Evolutionary conservation across 768 basidiomycete genomes (phyloP), one percentile per base, ranked within the genome.

Genomic region (Sarcodon sp.): DNA sequence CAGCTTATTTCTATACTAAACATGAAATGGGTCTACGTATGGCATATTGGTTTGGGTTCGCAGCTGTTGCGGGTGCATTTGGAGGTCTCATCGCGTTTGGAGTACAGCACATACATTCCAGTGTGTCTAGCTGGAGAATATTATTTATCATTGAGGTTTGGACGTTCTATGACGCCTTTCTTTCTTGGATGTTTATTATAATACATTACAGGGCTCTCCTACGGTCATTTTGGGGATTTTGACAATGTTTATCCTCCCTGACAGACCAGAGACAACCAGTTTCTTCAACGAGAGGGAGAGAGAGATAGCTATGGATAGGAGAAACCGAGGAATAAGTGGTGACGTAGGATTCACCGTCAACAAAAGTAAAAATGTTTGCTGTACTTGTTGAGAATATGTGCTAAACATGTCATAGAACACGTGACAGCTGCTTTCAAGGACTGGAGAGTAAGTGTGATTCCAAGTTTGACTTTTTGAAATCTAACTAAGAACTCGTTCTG

Each of bases 1-100:
- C 46, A 87, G 85, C 85, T 0, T 71, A 84, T 50, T 88, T 83
- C 58, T 88, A 88, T 57, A 88, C 85, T 1, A 82, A 76, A 55
- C 54, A 68, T 4, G 86, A 88, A 57, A 71, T 88, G 54, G 86
- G 86, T 31, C 61, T 83, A 44, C 76, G 86, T 41, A 74, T 80
- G 73, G 84, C 83, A 1, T 77, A 84, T 55, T 87, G 84, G 82
- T 89, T 87, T 51, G 83, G 82, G 7, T 89, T 87, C 57, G 85
- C 87, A 4, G 85, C 87, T 3, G 76, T 87, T 4, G 83, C 87
- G 4, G 87, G 87, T 18, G 87, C 87, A 5, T 89, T 89, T 51
- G 85, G 86, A 11, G 87, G 87, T n/a, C 64, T 88, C 41, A 75
- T 90, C 37, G 86, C 87, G 3, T 89, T 83, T 52, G 87, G 85